A percentile compares a stretch with the other conserved stretches of the same genome.
Conservation (phyloP, 2,329 filamentous ascomycete species). For the Teratosphaeria nubilosa region DNA sequence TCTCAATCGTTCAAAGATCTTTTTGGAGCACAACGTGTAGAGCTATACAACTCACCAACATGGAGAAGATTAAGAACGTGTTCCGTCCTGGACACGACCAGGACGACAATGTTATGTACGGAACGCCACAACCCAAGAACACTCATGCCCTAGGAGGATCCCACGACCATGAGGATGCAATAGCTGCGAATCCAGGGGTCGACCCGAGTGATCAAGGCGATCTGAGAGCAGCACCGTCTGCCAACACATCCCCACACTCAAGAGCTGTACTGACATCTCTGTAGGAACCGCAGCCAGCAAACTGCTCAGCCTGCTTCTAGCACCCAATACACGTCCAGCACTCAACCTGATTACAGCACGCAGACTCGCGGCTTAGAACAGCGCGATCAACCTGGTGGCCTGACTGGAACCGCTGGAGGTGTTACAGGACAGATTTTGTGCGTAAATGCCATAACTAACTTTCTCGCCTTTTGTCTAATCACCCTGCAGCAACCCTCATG, state of each 20-base stretch:
- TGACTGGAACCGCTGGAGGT: neutral
- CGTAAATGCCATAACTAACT: neutral
- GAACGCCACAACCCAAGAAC: constrained; percentile 8
- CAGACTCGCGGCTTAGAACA: neutral
- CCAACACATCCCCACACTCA: neutral
- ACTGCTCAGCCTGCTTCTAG: neutral
- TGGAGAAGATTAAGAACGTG: constrained; percentile 9
- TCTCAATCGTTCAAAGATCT: too few relatives aligned
- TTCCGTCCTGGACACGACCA: constrained; percentile 18
- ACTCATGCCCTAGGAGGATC: neutral
- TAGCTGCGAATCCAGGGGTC: constrained; percentile 2
- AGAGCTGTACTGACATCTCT: neutral
- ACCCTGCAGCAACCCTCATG: constrained; percentile 7
- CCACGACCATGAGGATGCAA: neutral
- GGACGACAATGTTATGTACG: constrained; percentile 25
- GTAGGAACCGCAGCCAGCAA: neutral
- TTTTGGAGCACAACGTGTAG: too few relatives aligned
- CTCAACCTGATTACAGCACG: neutral
- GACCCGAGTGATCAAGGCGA: constrained; percentile 3
- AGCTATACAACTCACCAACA: neutral
- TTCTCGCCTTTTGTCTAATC: neutral
- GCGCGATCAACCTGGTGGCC: neutral
- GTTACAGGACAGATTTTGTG: neutral
- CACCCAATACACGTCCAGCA: neutral
- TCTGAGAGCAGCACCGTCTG: neutral